These are phyloP conservation scores for Priceomyces medius DNA, from an alignment of 805 yeast genomes.

Conservation along the genomic window DNA sequence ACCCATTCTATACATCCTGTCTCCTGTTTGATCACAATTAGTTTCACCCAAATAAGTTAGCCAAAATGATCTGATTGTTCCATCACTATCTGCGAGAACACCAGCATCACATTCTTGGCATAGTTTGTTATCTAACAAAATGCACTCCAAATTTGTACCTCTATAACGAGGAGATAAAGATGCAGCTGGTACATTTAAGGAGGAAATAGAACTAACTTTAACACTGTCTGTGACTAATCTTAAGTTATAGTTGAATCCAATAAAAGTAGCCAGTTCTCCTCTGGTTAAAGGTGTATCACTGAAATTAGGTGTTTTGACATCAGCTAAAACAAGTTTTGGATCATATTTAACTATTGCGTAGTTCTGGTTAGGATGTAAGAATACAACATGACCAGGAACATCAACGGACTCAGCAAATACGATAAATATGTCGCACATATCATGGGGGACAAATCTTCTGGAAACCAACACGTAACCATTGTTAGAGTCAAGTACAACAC, in stretches of 20 bases:
- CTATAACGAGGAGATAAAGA: conserved; percentile 75
- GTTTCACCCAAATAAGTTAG: conserved; percentile 78
- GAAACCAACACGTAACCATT: conserved; percentile 80
- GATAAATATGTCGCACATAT: conserved; percentile 68
- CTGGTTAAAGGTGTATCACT: conserved; percentile 56
- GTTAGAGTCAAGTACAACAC: conserved; percentile 77
- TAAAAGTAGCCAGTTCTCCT: conserved; percentile 74
- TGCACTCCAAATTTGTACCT: conserved; percentile 78
- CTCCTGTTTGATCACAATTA: conserved; percentile 48
- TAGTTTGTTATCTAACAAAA: conserved; percentile 69
- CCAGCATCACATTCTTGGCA: conserved; percentile 79
- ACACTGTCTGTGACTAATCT: conserved; percentile 75
- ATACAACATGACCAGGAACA: conserved; percentile 76
- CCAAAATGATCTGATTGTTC: conserved; percentile 84
- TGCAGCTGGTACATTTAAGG: conserved; percentile 70
- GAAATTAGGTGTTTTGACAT: conserved; percentile 66
- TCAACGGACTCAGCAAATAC: conserved; percentile 84
- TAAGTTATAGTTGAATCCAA: conserved; percentile 73
- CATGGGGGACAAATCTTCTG: conserved; percentile 79
- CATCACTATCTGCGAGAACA: conserved; percentile 71
- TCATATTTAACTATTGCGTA: conserved; percentile 84
- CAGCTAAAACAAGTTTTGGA: conserved; percentile 69
- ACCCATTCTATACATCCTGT: conserved; percentile 69
- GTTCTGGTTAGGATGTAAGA: conserved; percentile 84
- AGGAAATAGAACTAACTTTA: conserved; percentile 70